A percentile compares a stretch with the other conserved stretches of the same genome.
phyloP scores from a whole-genome alignment of 1,139 yeast species.

The Trichomonascaceae sp. region DNA sequence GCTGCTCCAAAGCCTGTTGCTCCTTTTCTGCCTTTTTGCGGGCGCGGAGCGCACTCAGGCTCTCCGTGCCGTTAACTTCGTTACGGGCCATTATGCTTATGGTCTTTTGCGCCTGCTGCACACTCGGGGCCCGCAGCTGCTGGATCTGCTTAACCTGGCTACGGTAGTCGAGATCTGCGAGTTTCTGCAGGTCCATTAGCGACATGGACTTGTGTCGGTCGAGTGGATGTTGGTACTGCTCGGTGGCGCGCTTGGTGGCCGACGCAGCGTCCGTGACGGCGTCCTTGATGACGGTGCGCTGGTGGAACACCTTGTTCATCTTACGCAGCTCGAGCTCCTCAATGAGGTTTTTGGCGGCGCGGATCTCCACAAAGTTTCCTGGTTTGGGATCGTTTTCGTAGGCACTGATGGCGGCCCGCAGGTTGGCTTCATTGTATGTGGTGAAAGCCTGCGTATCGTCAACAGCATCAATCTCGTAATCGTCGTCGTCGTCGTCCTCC shows the following conservation, averaged over 20 bases:
- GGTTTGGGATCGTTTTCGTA: background rate
- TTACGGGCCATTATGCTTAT: background rate
- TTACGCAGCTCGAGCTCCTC: conserved; percentile 28
- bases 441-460: conserved; percentile 2
- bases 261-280: conserved; percentile 10
- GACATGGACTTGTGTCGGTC: conserved; percentile 20
- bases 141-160: background rate
- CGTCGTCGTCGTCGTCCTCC: conserved; percentile 8
- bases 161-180: conserved; percentile 21
- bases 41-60: conserved; percentile 20
- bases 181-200: conserved; percentile 22
- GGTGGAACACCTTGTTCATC: conserved; percentile 21
- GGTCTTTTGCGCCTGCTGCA: background rate
- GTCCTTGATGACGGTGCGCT: conserved; percentile 16
- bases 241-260: conserved; percentile 8
- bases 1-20: conserved; percentile 9
- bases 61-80: conserved; percentile 14
- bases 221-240: conserved; percentile 17
- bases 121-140: background rate
- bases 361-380: conserved; percentile 6
- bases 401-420: background rate
- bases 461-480: conserved; percentile 9
- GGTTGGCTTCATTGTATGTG: background rate
- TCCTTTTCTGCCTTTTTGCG: conserved; percentile 16
- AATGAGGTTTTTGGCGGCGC: conserved; percentile 16